These are phyloP conservation scores for Vanderwaltozyma verrucispora DNA, from an alignment of 805 yeast species.

Conservation along the genomic window DNA sequence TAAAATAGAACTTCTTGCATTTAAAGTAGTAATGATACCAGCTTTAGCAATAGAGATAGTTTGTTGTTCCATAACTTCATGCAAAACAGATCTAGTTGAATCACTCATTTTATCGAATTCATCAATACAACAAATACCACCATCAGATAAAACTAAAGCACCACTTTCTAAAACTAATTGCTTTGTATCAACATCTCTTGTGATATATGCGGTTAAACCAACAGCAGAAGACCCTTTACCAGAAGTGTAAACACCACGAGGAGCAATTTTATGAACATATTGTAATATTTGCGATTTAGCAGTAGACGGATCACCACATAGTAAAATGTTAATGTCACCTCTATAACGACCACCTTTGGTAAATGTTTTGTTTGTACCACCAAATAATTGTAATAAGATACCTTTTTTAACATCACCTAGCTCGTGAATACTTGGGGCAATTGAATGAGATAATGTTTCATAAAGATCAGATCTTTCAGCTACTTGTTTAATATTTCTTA, in stretches of 20 bases:
- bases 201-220: slow-evolving; percentile 94
- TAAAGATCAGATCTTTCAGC: slow-evolving; percentile 70
- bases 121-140: slow-evolving; percentile 98
- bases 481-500: slow-evolving; percentile 48
- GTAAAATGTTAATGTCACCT: slow-evolving; percentile 85
- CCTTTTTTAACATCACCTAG: slow-evolving; percentile 97
- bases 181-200: slow-evolving; percentile 87
- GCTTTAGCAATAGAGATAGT: slow-evolving; percentile 98
- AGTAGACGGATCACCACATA: slow-evolving; percentile 98
- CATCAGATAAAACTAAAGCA: slow-evolving; percentile 92
- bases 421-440: slow-evolving; percentile 96
- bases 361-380: slow-evolving; percentile 88
- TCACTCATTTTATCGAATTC: slow-evolving; percentile 98
- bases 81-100: slow-evolving; percentile 85
- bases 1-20: slow-evolving; percentile 90
- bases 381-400: slow-evolving; percentile 80
- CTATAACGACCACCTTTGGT: slow-evolving; percentile 87
- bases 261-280: slow-evolving; percentile 95
- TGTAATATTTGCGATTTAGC: slow-evolving; percentile 90
- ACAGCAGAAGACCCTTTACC: slow-evolving; percentile 99
- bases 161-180: slow-evolving; percentile 93
- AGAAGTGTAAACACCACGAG: slow-evolving; percentile 94
- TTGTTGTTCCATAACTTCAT: slow-evolving; percentile 99
- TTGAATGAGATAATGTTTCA: slow-evolving; percentile 74
- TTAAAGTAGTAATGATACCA: slow-evolving; percentile 92